Base-by-base conservation (phyloP, 2,329 filamentous ascomycete genomes). In the Fusarium pseudocircinatum region DNA sequence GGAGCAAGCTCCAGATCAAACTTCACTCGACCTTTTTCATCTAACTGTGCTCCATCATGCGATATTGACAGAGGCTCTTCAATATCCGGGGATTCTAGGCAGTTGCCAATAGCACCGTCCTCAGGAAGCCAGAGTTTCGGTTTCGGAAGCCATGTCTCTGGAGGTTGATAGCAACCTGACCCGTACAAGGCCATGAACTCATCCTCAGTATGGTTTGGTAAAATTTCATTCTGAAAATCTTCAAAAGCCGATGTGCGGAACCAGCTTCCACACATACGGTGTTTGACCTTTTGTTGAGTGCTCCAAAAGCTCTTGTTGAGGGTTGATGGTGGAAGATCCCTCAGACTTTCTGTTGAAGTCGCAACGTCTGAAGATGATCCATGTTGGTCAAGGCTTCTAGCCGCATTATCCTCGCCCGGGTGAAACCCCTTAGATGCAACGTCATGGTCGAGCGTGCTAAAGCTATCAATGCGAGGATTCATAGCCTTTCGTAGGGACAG, bases 361-460 rank as follows among this genome's bases (percentile, higher is more conserved):
- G 14, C 20, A 12, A n/a, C 0, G 26, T 6, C n/a, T n/a, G 44
- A 9, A 4, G 14, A n/a, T 30, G 44, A 30, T 4, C 10, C 44
- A 9, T 16, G 12, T n/a, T n/a, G 26, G 4, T 16, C 14, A 1
- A 16, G 0, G 3, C 7, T 0, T 30, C 44, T 6, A n/a, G 26
- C 44, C 20, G 10, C 20, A 2, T 0, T 12, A 16, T 47, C 10
- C 11, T 9, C 44, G 2, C 14, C 4, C 1, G 2, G 10, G 3
- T 16, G 26, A 12, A 3, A 4, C 0, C 1, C 11, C 10, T 16
- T 0, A n/a, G 26, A n/a, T 16, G 0, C 10, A 4, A 0, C 0
- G 20, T 30, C 10, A n/a, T 30, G 0, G 13, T n/a, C 2, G 4
- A 47, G 10, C 4, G 10, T 47, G 44, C 44, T 47, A 10, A 47